A percentile compares a stretch with the other conserved stretches of the same genome.
Conservation (phyloP, 306 rosid species). For the Myrica gale region DNA sequence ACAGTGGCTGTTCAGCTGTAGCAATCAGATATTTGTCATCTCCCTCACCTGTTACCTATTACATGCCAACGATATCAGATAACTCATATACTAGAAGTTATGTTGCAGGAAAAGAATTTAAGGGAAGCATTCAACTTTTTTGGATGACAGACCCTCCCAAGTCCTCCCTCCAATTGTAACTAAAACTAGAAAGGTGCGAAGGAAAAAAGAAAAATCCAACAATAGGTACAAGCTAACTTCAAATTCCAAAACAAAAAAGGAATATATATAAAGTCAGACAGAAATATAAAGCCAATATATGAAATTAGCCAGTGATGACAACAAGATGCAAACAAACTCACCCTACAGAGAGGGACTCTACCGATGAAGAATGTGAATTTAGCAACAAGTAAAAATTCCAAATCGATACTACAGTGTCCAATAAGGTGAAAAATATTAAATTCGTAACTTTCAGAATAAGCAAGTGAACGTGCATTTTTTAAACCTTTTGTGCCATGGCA, state of each 20-base stretch:
- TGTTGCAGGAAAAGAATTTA: not conserved
- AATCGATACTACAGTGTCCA: not conserved
- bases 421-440: not conserved
- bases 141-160: not conserved
- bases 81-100: not conserved
- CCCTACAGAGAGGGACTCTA: not conserved
- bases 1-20: conserved; percentile 93
- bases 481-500: not conserved
- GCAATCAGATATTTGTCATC: conserved; percentile 98
- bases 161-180: not conserved
- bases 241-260: not conserved
- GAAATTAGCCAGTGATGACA: not conserved
- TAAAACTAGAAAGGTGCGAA: not conserved
- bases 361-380: not conserved
- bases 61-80: conserved; percentile 13
- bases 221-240: not conserved
- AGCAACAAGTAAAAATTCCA: not conserved
- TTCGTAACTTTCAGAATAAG: conserved; percentile 4
- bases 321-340: not conserved
- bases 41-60: conserved; percentile 95
- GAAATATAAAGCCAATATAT: not conserved
- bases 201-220: not conserved
- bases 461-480: not conserved
- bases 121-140: not conserved
- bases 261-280: not conserved